These are phyloP conservation scores for Eremochloa ophiuroides DNA, from an alignment of 176 grass and related monocot genomes.

Conservation along the genomic window DNA sequence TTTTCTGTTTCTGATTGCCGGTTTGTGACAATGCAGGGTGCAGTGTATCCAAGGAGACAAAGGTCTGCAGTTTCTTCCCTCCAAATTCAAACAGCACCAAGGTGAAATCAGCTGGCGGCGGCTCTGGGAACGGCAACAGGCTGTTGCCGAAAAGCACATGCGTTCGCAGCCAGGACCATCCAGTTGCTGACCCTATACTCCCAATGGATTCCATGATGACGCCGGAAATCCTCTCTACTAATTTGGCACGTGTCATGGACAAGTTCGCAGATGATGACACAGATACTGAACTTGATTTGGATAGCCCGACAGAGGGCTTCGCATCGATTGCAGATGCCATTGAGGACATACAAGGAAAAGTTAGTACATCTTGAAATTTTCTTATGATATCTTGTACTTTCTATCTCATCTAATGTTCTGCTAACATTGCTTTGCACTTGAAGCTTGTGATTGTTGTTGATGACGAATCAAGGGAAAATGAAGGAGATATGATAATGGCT, in stretches of 20 bases:
- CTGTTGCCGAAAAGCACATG: slow-evolving; percentile 43
- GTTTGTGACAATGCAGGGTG: slow-evolving; percentile 20
- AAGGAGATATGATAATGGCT: slow-evolving; percentile 85
- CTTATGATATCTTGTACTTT: not conserved
- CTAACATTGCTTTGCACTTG: slow-evolving; percentile 26
- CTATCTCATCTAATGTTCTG: not conserved
- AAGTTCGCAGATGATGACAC: slow-evolving; percentile 32
- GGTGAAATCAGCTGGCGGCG: slow-evolving; percentile 14
- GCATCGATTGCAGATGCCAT: slow-evolving; percentile 72
- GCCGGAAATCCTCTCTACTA: slow-evolving; percentile 32
- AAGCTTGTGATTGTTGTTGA: slow-evolving; percentile 91
- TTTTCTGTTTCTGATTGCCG: not conserved
- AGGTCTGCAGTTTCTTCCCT: not conserved
- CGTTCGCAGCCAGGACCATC: slow-evolving; percentile 55
- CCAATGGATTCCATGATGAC: slow-evolving; percentile 28
- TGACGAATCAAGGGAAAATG: slow-evolving; percentile 89
- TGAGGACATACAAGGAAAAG: slow-evolving; percentile 88
- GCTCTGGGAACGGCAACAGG: not conserved
- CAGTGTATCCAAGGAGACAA: slow-evolving; percentile 19
- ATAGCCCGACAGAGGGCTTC: slow-evolving; percentile 72
- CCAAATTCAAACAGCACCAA: slow-evolving; percentile 31
- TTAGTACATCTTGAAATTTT: slow-evolving; percentile 22
- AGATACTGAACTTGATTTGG: slow-evolving; percentile 65
- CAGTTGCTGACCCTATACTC: slow-evolving; percentile 20
- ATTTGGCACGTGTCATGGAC: slow-evolving; percentile 24